Evolutionary conservation across 2,329 filamentous ascomycete species (phyloP), one percentile per base, ranked within the genome.

Genomic region (Lachnellula hyalina): DNA sequence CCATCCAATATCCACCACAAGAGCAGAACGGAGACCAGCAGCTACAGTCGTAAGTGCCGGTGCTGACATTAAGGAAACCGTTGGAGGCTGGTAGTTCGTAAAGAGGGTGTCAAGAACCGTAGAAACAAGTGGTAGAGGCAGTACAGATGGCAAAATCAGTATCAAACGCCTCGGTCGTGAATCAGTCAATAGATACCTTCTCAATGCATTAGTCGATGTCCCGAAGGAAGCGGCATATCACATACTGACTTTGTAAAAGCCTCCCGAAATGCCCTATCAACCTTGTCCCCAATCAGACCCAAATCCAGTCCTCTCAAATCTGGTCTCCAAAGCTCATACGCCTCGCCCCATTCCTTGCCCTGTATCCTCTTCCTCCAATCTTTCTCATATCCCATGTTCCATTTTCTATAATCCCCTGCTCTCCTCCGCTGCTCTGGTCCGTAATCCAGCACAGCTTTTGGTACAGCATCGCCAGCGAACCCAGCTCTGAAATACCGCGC

Each of bases 1-100:
- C 94, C 94, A 99, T 44, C 93, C 94, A 57, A 99, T 79, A 67
- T 99, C 91, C 38, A 99, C 78, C 0, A 97, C 83, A 42, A 99
- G 71, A 1, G 87, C 90, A n/a, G 89, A 90, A 14, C 94, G 84
- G 41, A 96, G 75, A 0, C 94, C 94, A 5, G 92, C 91, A 7
- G 87, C 87, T 3, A 92, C 81, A 6, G 87, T 77, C 1, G 84
- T 78, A 71, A 94, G 86, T 19, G 90, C 80, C 0, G 93, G 83
- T 0, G 83, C 81, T 1, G 91, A 90, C 66, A 96, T 75, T 42
- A 99, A 77, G 2, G 90, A 92, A 60, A 97, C 81, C 21, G 83
- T 86, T 0, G 92, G 89, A 15, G 87, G 81, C 61, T 92, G 88
- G 70, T 93, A 94, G 47, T 82, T 85, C 56, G 80, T 82, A 70